Base-by-base conservation (phyloP, 1,284 basidiomycete species). In the Irpex lacteus region DNA sequence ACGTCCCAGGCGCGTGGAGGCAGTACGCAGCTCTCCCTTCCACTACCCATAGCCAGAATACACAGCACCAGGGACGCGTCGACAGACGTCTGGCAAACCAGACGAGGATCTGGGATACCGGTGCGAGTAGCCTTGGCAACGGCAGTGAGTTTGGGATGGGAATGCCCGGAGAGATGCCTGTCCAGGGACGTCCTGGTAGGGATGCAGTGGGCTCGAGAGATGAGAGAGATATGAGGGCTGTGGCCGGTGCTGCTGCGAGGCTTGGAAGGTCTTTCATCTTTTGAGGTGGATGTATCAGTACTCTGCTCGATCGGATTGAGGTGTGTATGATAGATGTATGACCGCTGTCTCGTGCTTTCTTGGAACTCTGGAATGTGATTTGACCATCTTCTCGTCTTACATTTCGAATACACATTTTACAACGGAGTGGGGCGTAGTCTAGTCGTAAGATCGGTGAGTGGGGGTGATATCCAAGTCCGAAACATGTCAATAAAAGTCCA, bases 221-320 rank as follows among this genome's bases (percentile, higher is more conserved):
- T 26, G 64, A 65, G 18, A 63, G 68, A 59, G 71, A 73, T 54
- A 59, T 72, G 59, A 65, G 70, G 44, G 38, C 67, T 18, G 67
- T 69, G 63, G 71, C 70, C 18, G 50, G 68, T 19, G 70, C 69
- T 15, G 71, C 71, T 4, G 68, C 69, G 1, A 60, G 65, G 5
- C 54, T 71, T 9, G 71, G 71, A 4, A 68, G 71, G 49, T 71
- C 72, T 18, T 74, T 71, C 66, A 68, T 71, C 13, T 70, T 66
- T 62, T 70, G 63, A 67, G 57, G 37, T 18, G 50, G 40, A 40
- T 40, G 57, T 19, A 40, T 9, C 37, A 8, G 11, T 19, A n/a
- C 36, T 36, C 21, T 26, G 36, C 47, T 18, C 9, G 32, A 21
- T 13, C 19, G 11, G 50, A 52, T 7, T 8, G 18, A 13, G 3